Percentiles rank a stretch among this genome's conserved stretches.
These are phyloP conservation scores for Pezicula radicicola DNA, from an alignment of 2,329 filamentous ascomycete species.

Conservation along the genomic window DNA sequence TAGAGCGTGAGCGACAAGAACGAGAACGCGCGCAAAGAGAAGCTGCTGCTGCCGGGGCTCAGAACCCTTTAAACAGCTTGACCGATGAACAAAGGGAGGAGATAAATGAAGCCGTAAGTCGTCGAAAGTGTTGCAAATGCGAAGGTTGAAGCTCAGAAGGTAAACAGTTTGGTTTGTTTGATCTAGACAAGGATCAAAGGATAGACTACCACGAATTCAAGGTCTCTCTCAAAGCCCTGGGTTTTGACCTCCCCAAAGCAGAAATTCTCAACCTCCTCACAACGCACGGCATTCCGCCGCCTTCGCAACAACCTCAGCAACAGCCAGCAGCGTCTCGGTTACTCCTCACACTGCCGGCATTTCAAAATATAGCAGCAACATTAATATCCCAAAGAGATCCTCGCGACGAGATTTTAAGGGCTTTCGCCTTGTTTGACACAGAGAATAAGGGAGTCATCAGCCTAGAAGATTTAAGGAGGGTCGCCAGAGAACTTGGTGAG, in stretches of 20 bases:
- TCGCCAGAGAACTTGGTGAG: slow-evolving; percentile 89
- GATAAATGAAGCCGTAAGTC: slow-evolving; percentile 84
- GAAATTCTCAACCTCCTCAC: slow-evolving; percentile 82
- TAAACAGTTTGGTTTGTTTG: slow-evolving; percentile 83
- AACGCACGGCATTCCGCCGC: slow-evolving; percentile 70
- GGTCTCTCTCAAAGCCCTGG: slow-evolving; percentile 91
- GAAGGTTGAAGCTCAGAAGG: not conserved
- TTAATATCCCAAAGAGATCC: slow-evolving; percentile 82
- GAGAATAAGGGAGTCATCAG: slow-evolving; percentile 90
- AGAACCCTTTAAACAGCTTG: slow-evolving; percentile 40
- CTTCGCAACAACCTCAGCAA: slow-evolving; percentile 47
- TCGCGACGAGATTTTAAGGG: slow-evolving; percentile 83
- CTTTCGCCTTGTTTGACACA: slow-evolving; percentile 90
- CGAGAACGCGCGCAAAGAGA: slow-evolving; percentile 22
- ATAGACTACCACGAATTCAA: slow-evolving; percentile 99
- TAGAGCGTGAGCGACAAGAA: slow-evolving; percentile 34
- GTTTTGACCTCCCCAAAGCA: slow-evolving; percentile 84
- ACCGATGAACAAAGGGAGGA: slow-evolving; percentile 90
- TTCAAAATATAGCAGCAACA: slow-evolving; percentile 74
- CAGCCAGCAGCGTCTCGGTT: slow-evolving; percentile 42
- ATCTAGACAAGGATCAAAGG: slow-evolving; percentile 89
- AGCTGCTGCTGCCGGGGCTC: slow-evolving; percentile 9
- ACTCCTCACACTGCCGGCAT: slow-evolving; percentile 68
- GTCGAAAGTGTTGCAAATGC: not conserved
- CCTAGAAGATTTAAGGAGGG: slow-evolving; percentile 79